Evolutionary conservation across 225 moss, liverwort and hornwort species (phyloP), one percentile per base, ranked within the genome.

Genomic region (Lunularia cruciata): DNA sequence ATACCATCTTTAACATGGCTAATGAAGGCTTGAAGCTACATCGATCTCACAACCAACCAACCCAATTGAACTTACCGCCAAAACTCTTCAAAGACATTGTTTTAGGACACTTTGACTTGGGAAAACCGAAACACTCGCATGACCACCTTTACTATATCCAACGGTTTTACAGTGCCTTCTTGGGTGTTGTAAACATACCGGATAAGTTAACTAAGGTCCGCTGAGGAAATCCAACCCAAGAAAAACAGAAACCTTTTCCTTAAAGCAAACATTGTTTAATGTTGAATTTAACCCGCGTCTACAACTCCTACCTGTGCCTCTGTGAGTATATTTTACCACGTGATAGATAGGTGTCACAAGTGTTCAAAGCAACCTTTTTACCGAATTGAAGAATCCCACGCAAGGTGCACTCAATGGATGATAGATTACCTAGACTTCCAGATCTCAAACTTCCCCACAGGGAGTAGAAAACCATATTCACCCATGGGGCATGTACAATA

Each of bases 401-500:
- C 4, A 25, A 47, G 73, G 52, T 68, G 64, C 57, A 74, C 36
- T 57, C 52, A 38, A 55, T 62, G 69, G 65, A 73, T 61, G 57
- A 69, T 18, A 67, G 38, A 38, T 58, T 68, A 68, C 60, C 79
- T 65, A 36, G n/a, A 73, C 19, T 73, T 73, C 7, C 27, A 75
- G 45, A 79, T 54, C 71, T 70, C 71, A 63, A n/a, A 75, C 66
- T 40, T 47, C 34, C 52, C 57, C 56, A n/a, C 34, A 45, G 58
- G 75, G 53, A 47, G 63, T 62, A 53, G 40, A 72, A 25, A 77
- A 57, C 56, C 59, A 59, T 69, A 70, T 48, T 68, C 77, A 73
- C 77, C 70, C 49, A 45, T 33, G 47, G 76, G 77, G 57, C 71
- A 75, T 40, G n/a, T 72, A 75, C 78, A 77, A 74, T 45, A 75